These are phyloP conservation scores for Aquilaria yunnanensis DNA, from an alignment of 345 rosid species.

Conservation along the genomic window DNA sequence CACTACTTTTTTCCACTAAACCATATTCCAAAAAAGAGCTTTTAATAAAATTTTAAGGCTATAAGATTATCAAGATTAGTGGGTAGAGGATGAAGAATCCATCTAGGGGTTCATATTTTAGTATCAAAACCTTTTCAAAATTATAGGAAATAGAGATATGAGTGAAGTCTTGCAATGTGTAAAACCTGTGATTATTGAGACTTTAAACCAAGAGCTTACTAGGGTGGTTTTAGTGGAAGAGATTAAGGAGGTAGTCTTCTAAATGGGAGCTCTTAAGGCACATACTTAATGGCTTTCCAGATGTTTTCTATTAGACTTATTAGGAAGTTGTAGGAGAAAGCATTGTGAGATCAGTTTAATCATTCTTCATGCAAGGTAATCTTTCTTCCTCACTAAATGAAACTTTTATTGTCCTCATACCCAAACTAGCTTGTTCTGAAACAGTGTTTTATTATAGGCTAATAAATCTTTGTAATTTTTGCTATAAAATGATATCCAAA, in stretches of 20 bases:
- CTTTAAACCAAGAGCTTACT: not conserved
- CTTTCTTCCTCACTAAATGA: not conserved
- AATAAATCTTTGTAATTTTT: not conserved
- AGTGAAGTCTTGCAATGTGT: not conserved
- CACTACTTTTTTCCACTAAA: not conserved
- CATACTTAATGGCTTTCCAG: not conserved
- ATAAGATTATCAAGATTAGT: not conserved
- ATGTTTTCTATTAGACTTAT: not conserved
- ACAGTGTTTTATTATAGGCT: not conserved
- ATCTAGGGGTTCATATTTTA: not conserved
- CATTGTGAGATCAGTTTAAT: not conserved
- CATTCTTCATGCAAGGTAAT: not conserved
- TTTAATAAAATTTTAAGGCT: not conserved
- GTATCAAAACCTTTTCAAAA: not conserved
- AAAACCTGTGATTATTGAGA: not conserved
- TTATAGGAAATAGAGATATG: not conserved
- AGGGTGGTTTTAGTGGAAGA: not conserved
- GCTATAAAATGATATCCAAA: not conserved
- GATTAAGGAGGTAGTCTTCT: not conserved
- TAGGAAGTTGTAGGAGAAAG: not conserved
- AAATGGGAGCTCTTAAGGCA: not conserved
- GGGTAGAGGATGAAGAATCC: not conserved
- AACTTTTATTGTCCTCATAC: not conserved
- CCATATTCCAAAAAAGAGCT: not conserved
- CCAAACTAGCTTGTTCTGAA: not conserved